Percentiles rank a stretch among this genome's conserved stretches.
Conservation (phyloP, 208 protist species). For the Acanthamoeba pearcei region DNA sequence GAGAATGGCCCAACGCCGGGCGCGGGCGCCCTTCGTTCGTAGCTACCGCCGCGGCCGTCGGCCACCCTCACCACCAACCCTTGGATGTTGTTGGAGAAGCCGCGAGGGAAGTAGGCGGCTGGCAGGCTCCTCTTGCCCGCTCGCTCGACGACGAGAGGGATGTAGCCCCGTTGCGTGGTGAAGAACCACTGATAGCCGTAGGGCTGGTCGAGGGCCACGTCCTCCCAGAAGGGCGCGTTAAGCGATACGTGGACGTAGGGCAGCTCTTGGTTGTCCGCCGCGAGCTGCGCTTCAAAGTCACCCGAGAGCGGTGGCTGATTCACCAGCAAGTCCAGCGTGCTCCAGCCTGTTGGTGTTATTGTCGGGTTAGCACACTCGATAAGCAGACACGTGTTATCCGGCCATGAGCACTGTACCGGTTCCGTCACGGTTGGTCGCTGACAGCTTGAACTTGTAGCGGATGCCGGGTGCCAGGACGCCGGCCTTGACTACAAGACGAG, state of each 20-base stretch:
- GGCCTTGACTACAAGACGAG: neutral
- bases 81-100: conserved; percentile 54
- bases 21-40: neutral
- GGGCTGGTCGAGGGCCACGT: neutral
- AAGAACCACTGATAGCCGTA: conserved; percentile 37
- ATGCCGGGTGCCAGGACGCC: conserved; percentile 36
- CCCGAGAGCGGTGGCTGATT: conserved; percentile 72
- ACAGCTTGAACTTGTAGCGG: conserved; percentile 73
- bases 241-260: neutral
- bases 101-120: neutral
- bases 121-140: neutral
- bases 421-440: conserved; percentile 47
- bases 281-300: conserved; percentile 24
- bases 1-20: neutral
- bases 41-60: conserved; percentile 41
- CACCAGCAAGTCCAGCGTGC: conserved; percentile 61
- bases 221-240: conserved; percentile 61
- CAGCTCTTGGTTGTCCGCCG: neutral
- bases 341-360: conserved; percentile 20
- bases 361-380: neutral
- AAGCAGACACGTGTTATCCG: neutral
- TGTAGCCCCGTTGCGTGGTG: conserved; percentile 56
- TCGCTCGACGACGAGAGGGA: conserved; percentile 19
- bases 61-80: neutral
- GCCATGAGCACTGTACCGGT: neutral